Evolutionary conservation across 768 basidiomycete genomes (phyloP), one percentile per base, ranked within the genome.

Genomic region (Rhizopogon vesiculosus): DNA sequence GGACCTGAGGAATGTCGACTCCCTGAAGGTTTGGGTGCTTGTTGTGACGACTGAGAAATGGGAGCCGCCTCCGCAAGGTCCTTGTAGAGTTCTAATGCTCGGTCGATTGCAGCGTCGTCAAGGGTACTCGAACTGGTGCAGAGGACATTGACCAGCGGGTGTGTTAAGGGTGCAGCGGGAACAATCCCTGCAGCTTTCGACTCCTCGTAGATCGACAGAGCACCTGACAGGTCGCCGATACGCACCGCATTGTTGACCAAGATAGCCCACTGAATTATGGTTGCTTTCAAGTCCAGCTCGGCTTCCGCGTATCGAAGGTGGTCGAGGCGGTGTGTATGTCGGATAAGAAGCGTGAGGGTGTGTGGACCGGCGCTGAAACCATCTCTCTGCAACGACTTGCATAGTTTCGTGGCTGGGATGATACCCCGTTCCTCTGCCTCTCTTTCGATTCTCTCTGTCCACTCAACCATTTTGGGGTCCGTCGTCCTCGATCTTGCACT

Each of bases 121-220:
- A 72, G 71, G 18, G 62, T 59, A 28, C 74, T 62, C 28, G 69
- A 64, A 18, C 68, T 62, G 25, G 71, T 70, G 63, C 82, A 83
- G 18, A 89, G 68, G 15, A 69, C 65, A 28, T 70, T 76, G 25
- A 91, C 72, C 3, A 89, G 64, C 3, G 82, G 83, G n/a, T 75
- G 74, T 18, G 85, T 69, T 49, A 88, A 69, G 44, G 69, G 70
- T 7, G 80, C 73, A 28, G 81, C 79, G 5, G 82, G 81, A 3
- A 59, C 61, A 18, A 85, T 65, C 22, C 79, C 80, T 12, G 72
- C 66, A 10, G 64, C 57, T 56, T 70, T 74, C 53, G 80, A 74
- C 39, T 74, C 68, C 25, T 75, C 61, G 64, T 87, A 90, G 16
- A 85, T 70, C 3, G 70, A 64, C 25, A 83, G 59, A 2, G 81